A percentile compares a stretch with the other conserved stretches of the same genome.
These are phyloP conservation scores for Eucommia ulmoides DNA, from an alignment of 257 asterid species.

Conservation along the genomic window DNA sequence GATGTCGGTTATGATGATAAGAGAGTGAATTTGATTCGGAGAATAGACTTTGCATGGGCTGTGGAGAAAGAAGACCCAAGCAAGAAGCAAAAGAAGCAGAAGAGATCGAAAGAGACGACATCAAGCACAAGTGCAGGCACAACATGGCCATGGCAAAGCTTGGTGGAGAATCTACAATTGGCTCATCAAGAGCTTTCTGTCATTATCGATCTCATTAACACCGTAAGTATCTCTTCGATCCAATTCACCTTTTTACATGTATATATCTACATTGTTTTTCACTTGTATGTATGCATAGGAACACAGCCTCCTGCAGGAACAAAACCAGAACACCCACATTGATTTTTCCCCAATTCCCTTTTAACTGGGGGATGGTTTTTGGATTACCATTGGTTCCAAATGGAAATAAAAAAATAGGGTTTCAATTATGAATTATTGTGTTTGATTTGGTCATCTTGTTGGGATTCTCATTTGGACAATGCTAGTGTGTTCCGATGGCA, in stretches of 20 bases:
- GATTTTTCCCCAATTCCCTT: background rate
- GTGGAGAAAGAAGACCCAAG: background rate
- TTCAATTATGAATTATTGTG: too few relatives aligned
- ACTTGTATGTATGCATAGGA: background rate
- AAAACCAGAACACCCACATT: too few relatives aligned
- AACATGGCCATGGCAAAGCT: constrained; percentile 73
- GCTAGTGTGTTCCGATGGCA: background rate
- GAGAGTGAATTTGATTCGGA: background rate
- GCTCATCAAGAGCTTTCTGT: constrained; percentile 97
- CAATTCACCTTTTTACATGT: background rate
- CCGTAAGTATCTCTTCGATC: constrained; percentile 25
- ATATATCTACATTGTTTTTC: too few relatives aligned
- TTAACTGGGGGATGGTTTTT: background rate
- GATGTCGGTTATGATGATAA: background rate
- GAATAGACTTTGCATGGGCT: background rate
- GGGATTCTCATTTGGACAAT: background rate
- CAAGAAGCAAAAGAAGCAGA: constrained; percentile 43
- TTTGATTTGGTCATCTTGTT: background rate
- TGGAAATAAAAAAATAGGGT: too few relatives aligned
- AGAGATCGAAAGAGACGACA: too few relatives aligned
- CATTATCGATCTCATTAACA: constrained; percentile 84
- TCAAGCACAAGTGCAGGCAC: constrained; percentile 31
- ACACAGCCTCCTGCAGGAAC: background rate
- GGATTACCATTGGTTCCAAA: too few relatives aligned
- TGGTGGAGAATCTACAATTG: constrained; percentile 78